These are phyloP conservation scores for Xanthoconium purpureum DNA, from an alignment of 768 basidiomycete genomes.

Conservation along the genomic window DNA sequence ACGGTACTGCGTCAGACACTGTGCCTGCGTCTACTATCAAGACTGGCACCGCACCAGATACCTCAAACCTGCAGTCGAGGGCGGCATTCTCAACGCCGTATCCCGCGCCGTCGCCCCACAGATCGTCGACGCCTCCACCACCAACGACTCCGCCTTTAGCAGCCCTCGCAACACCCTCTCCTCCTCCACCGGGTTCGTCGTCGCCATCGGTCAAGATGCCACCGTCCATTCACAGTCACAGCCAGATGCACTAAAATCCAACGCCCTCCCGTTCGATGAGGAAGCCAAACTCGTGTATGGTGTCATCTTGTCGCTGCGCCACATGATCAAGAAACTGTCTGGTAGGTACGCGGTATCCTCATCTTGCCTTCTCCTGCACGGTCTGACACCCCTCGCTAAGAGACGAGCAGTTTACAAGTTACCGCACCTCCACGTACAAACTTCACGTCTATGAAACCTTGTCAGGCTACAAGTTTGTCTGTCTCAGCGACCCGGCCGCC, in stretches of 20 bases:
- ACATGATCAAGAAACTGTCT: conserved; percentile 94
- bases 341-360: conserved; percentile 47
- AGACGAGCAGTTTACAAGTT: conserved; percentile 88
- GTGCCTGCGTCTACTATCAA: conserved; percentile 91
- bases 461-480: conserved; percentile 93
- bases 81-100: conserved; percentile 76
- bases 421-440: conserved; percentile 89
- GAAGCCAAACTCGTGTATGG: conserved; percentile 98
- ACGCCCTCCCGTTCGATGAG: conserved; percentile 86
- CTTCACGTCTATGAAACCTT: conserved; percentile 90
- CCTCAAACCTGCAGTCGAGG: conserved; percentile 68
- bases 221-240: conserved; percentile 21
- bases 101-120: conserved; percentile 59
- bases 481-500: conserved; percentile 82
- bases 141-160: conserved; percentile 40
- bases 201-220: conserved; percentile 54
- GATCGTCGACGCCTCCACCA: conserved; percentile 30
- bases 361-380: neutral
- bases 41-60: conserved; percentile 86
- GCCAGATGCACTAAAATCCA: conserved; percentile 32
- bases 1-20: conserved; percentile 56
- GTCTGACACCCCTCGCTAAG: conserved; percentile 35
- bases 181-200: conserved; percentile 62
- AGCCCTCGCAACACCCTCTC: conserved; percentile 68
- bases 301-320: conserved; percentile 83